Conservation (phyloP, 495 filamentous ascomycete species). For the Podospora fimiseda region DNA sequence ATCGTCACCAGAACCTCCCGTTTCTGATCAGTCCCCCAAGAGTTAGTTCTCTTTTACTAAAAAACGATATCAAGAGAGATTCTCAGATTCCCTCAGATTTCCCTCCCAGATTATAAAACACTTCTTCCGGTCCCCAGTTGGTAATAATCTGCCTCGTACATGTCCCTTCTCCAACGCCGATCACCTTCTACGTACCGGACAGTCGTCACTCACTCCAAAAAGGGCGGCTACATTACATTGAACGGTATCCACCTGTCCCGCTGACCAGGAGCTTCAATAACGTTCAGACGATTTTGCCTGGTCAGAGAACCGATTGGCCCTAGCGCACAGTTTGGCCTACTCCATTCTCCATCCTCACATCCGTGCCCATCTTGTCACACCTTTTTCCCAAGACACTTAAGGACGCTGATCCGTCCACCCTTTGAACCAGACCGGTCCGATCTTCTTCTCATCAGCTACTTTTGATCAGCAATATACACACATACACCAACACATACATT, state of each 20-base stretch:
- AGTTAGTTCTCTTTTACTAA: too few species aligned
- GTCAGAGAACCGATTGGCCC: constrained; percentile 36
- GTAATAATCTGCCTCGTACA: constrained; percentile 19
- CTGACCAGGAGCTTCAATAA: constrained; percentile 38
- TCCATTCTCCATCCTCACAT: constrained; percentile 30
- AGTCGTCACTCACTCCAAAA: constrained; percentile 41
- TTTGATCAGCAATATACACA: constrained; percentile 41
- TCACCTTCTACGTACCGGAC: constrained; percentile 37
- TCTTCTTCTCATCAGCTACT: constrained; percentile 36
- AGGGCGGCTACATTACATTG: too few species aligned
- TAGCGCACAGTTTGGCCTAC: constrained; percentile 17
- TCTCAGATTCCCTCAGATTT: too few species aligned
- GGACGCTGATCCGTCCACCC: constrained; percentile 67
- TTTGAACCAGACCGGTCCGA: constrained; percentile 32
- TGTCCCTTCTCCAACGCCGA: constrained; percentile 39
- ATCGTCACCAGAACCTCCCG: constrained; percentile 20
- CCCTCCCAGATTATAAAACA: constrained; percentile 8
- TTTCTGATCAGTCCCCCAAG: constrained; percentile 14
- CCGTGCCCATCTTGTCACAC: constrained; percentile 26
- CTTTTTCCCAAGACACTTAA: constrained; percentile 59
- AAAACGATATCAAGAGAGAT: too few species aligned
- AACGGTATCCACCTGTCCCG: constrained; percentile 34
- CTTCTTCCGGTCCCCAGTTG: constrained; percentile 23
- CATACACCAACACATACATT: constrained; percentile 6
- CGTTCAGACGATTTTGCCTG: constrained; percentile 36